Conservation (phyloP, 1,284 basidiomycete genomes). For the Neolentinus lepideus region DNA sequence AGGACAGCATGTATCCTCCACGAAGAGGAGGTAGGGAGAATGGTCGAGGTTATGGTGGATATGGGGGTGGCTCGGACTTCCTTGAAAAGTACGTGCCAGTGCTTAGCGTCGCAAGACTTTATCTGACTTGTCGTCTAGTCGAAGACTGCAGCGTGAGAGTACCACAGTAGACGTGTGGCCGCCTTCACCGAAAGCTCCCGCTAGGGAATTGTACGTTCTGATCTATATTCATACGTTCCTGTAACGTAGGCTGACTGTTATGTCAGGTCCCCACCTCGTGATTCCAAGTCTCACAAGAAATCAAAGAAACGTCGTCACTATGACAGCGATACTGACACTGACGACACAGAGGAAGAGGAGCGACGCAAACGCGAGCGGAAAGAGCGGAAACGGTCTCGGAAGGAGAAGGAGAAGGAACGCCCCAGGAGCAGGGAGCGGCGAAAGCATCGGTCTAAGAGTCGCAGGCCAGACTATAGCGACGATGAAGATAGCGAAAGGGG, state of each 20-base stretch:
- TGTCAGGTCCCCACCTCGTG: constrained; percentile 44
- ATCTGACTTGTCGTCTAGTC: constrained; percentile 39
- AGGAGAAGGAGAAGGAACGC: constrained; percentile 34
- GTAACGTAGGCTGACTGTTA: constrained; percentile 1
- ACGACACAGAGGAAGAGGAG: constrained; percentile 49
- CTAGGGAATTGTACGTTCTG: constrained; percentile 46
- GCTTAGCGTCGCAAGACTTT: neutral
- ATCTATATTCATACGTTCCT: neutral
- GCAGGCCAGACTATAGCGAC: constrained; percentile 30
- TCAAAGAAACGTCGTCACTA: constrained; percentile 49
- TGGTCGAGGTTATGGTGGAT: constrained; percentile 13
- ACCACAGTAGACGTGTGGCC: constrained; percentile 77
- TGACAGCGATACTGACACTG: constrained; percentile 39
- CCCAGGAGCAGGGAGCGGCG: constrained; percentile 30
- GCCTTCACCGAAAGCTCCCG: constrained; percentile 67
- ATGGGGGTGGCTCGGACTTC: constrained; percentile 35
- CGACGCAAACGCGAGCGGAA: constrained; percentile 48
- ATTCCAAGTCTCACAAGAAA: constrained; percentile 46
- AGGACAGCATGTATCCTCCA: constrained; percentile 42
- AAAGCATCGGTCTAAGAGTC: constrained; percentile 18
- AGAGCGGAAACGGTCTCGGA: constrained; percentile 49
- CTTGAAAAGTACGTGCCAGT: constrained; percentile 46
- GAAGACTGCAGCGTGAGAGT: constrained; percentile 64
- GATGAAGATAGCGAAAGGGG: constrained; percentile 27
- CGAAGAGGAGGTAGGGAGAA: constrained; percentile 15